phyloP scores from a whole-genome alignment of 176 grass and related monocot species.

The Rhynchospora tenuis region DNA sequence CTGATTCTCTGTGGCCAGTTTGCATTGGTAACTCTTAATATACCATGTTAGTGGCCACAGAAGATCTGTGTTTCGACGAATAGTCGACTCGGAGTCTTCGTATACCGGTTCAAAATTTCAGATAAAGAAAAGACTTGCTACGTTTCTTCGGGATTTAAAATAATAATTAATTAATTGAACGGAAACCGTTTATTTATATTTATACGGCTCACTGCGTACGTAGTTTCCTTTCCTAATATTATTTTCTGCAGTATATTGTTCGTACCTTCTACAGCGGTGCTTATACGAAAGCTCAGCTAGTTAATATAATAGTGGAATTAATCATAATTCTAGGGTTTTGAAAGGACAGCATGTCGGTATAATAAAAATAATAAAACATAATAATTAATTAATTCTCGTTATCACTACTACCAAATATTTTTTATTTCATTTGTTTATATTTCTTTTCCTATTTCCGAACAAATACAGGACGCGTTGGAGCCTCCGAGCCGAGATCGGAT shows the following conservation, averaged over 20 bases:
- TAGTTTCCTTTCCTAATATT: not conserved
- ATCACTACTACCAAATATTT: conserved; percentile 1
- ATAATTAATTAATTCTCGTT: conserved; percentile 16
- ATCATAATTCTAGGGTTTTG: conserved; percentile 22
- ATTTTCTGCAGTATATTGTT: not conserved
- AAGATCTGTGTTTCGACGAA: not conserved
- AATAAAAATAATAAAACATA: too few relatives aligned
- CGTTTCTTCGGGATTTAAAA: not conserved
- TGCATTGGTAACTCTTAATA: not conserved
- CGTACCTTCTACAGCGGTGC: conserved; percentile 1
- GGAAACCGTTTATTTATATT: not conserved
- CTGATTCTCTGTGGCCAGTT: not conserved
- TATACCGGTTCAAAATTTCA: not conserved
- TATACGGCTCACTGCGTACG: conserved; percentile 8
- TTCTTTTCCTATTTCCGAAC: not conserved
- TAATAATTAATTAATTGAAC: not conserved
- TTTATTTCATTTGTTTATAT: not conserved
- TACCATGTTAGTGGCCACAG: not conserved
- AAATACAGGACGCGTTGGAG: conserved; percentile 7
- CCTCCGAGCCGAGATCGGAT: conserved; percentile 51
- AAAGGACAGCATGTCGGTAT: conserved; percentile 66
- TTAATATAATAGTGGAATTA: not conserved
- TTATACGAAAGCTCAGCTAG: not conserved
- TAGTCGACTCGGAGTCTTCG: not conserved
- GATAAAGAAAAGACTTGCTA: not conserved